Evolutionary conservation across 345 rosid species (phyloP).

Genomic region (Ceriops tagal): DNA sequence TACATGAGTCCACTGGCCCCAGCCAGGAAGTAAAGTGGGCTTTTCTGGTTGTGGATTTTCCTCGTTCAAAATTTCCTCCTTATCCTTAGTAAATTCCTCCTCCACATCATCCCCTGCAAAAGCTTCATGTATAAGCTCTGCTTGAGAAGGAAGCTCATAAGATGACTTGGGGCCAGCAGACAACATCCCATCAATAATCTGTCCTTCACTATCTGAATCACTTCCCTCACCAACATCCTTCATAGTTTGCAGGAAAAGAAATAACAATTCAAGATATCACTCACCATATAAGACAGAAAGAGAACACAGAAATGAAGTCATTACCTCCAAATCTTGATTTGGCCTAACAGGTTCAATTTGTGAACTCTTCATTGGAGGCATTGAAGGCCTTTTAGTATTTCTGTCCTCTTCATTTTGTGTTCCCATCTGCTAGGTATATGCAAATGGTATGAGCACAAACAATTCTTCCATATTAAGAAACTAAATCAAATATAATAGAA

Average conservation of each 20-base stretch:
- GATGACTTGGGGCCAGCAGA: constrained; percentile 46
- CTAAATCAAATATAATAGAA: neutral
- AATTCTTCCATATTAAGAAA: constrained; percentile 5
- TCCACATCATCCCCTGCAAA: constrained; percentile 93
- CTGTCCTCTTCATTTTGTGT: constrained; percentile 33
- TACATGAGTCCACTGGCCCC: constrained; percentile 87
- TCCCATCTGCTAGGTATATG: constrained; percentile 43
- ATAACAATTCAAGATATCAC: constrained; percentile 7
- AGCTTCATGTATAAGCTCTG: constrained; percentile 73
- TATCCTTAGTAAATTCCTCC: constrained; percentile 74
- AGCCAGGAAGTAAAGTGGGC: constrained; percentile 73
- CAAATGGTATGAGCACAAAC: constrained; percentile 1
- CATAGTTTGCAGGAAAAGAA: constrained; percentile 17
- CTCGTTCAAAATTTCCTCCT: constrained; percentile 56
- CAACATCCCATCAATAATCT: constrained; percentile 76
- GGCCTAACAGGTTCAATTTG: constrained; percentile 17
- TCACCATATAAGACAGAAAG: constrained; percentile 7
- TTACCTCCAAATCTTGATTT: constrained; percentile 45
- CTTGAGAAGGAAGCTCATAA: constrained; percentile 82
- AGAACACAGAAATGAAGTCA: constrained; percentile 2
- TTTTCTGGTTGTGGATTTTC: constrained; percentile 85
- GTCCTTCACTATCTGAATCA: constrained; percentile 58
- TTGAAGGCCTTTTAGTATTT: constrained; percentile 27
- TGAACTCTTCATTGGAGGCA: constrained; percentile 5
- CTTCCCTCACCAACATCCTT: constrained; percentile 53